Base-by-base conservation (phyloP, 768 basidiomycete species). In the Pleurotus salmoneostramineus region DNA sequence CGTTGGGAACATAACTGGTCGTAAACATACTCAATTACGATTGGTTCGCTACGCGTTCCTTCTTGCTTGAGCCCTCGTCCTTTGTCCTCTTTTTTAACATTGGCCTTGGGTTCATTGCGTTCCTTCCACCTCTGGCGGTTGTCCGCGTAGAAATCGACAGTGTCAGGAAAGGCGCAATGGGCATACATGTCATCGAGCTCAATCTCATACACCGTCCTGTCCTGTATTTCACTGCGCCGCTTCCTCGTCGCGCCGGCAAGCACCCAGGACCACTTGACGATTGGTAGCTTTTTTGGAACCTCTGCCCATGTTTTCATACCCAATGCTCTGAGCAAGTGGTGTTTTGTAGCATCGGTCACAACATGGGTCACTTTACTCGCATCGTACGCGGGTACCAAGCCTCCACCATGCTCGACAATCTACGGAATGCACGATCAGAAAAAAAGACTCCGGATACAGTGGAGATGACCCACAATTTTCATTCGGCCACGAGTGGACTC, bases 391-490 rank as follows among this genome's bases (percentile, higher is more conserved):
- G 87, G 78, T 40, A 82, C 69, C 27, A 92, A 71, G 17, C 76
- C 81, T 45, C 82, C 91, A 8, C 91, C 91, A 60, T 82, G 71
- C 59, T 74, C 75, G 44, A 84, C 73, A 42, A 93, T 81, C 90
- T 92, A 61, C 21, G 21, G 21, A 27, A 27, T 27, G 21, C 17
- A 42, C 40, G 15, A 8, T 49, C 17, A 11, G 6, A 51, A 17
- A 51, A 50, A 46, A 56, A 14, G 50, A 40, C 8, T 17, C 37
- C 40, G 50, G 15, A 36, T 56, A 43, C 50, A 48, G 59, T 44
- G 50, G n/a, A 33, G 33, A n/a, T 36, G n/a, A 74, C 85, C 63
- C 72, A 89, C 88, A 37, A 83, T 68, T 11, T 83, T 75, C 84
- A 89, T 87, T 59, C 80, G 76, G 12, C 74, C 74, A 46, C 77